Base-by-base conservation (phyloP, 1,284 basidiomycete species). In the Caloboletus inedulis region DNA sequence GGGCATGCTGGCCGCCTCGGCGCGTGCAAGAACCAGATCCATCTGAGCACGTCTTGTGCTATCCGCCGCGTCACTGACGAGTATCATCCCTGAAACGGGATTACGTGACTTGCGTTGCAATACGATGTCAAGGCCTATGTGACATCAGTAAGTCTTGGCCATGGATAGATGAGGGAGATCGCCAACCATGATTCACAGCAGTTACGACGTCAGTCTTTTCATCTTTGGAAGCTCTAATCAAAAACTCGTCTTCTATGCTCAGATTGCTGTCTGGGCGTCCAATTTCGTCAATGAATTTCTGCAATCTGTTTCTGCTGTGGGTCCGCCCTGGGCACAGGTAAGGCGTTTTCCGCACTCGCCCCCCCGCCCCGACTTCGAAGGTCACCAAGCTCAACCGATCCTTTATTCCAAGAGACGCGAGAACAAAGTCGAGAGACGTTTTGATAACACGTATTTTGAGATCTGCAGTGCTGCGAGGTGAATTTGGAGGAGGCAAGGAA, bases 141-240 rank as follows among this genome's bases (percentile, higher is more conserved):
- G 10, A 42, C 36, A 34, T 51, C 31, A 47, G 19, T 25, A 45
- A 51, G 43, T 35, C 27, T 29, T n/a, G 34, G 13, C 16, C 23
- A 36, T 16, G 18, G 25, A 18, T 6, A 41, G 27, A 34, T 8
- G 18, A 35, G 18, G 45, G 50, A 31, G 14, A 45, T 44, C 9
- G 72, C 83, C 55, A 51, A 87, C 90, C 91, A 62, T 93, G 86
- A 66, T 98, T 98, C 54, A 96, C 89, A 16, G 93, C 95, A 7
- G 94, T 94, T 13, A 96, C 91, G n/a, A 98, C 94, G 68, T 96
- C 94, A 14, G 91, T 91, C 70, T 91, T 89, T 70, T 96, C 93
- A 21, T 97, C 93, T 60, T 85, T 86, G 52, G 82, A 81, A 7
- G 82, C 82, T 51, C 84, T 75, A n/a, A 91, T 82, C 65, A 86